Base-by-base conservation (phyloP, 257 asterid species). In the Lithospermum erythrorhizon region DNA sequence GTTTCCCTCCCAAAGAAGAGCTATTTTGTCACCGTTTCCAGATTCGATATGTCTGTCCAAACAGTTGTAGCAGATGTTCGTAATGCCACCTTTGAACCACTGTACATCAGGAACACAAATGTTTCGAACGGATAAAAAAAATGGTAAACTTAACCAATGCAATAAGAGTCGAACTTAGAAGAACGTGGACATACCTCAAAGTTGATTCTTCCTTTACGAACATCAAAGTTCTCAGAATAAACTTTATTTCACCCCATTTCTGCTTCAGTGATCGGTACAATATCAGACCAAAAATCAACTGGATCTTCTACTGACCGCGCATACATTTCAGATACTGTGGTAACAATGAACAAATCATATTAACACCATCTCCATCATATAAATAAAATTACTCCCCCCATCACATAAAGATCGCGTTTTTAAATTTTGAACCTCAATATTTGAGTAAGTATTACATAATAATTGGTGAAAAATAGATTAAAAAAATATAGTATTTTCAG, bases 71-170 rank as follows among this genome's bases (percentile, higher is more conserved):
- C 95, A 86, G 62, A 91, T 84, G 78, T 91, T 91, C 72, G 98
- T 88, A 20, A 78, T 68, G 48, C 96, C 98, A 32, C 98, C 96
- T n/a, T 81, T 88, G 77, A 91, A 91, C 98, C 98, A 91, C 98
- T 90, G 84, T 64, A 53, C 56, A 54, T n/a, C 9, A 21, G 13
- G 5, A 23, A 65, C n/a, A 35, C 8, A 6, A 47, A 21, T 32
- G 4, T 45, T 47, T 45, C 29, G 11, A 19, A n/a, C 14, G 21
- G 4, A 24, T 27, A 27, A 27, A 53, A 37, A 18, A n/a, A n/a
- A 55, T 60, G 41, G 45, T 7, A 35, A 35, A 10, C 7, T 35
- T 6, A 6, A 27, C 45, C 9, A 35, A 35, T 21, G 68, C 61
- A 69, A 62, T 56, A 60, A 53, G 55, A 35, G 30, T 49, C 62